Evolutionary conservation across 2,329 filamentous ascomycete genomes (phyloP).

Genomic region (Cercospora beticola): DNA sequence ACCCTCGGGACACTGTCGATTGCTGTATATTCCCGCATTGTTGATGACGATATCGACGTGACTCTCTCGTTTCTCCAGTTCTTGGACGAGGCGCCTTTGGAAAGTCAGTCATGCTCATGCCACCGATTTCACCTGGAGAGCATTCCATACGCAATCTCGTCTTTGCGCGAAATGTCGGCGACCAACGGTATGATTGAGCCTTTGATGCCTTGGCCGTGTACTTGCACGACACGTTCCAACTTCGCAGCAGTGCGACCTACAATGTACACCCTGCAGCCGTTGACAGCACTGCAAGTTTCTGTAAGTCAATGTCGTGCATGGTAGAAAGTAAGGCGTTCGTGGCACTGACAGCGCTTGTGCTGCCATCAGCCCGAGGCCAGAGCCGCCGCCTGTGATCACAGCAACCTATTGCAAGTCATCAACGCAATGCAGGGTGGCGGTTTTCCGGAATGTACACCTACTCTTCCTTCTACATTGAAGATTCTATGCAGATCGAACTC

Average conservation of each 20-base stretch:
- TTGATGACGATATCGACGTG: neutral
- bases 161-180: neutral
- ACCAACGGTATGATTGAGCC: neutral
- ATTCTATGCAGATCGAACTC: neutral
- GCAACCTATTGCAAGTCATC: neutral
- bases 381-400: neutral
- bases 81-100: neutral
- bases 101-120: neutral
- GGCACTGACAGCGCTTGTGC: neutral
- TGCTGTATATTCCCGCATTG: neutral
- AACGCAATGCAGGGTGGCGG: neutral
- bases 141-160: neutral
- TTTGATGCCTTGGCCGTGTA: neutral
- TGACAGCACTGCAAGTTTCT: neutral
- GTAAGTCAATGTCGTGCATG: neutral
- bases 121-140: neutral
- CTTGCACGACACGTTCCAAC: neutral
- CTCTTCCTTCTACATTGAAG: neutral
- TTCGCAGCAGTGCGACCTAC: neutral
- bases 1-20: neutral
- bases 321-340: too few relatives aligned
- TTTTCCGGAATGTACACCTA: neutral
- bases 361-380: neutral
- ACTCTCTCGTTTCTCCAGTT: neutral
- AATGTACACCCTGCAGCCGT: neutral